Base-by-base conservation (phyloP, 1,284 basidiomycete genomes). In the Heliocybe sulcata region DNA sequence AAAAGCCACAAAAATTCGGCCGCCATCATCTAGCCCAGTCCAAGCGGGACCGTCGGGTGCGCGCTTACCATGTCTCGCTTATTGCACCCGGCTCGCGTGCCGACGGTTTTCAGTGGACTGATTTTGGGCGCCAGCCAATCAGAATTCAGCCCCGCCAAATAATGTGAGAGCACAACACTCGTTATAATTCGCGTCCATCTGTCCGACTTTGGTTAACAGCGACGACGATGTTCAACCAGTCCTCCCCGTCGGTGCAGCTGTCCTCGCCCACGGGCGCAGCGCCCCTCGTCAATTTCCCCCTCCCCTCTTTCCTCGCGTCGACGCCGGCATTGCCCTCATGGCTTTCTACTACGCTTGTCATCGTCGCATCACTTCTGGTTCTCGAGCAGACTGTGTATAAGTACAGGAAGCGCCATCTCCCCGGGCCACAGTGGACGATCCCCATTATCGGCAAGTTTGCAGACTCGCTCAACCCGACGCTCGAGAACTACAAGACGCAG, bases 391-490 rank as follows among this genome's bases (percentile, higher is more conserved):
- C 81, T 26, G 82, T 94, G 20, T 98, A 94, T 70, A 78, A 93
- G 42, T 80, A 80, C 67, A 95, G 95, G 75, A 96, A 97, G 68
- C 80, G 79, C 20, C 82, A 90, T 64, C 79, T 98, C 6, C 94
- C 94, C 0, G 94, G 94, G 14, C 82, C 80, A 57, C 79, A 72
- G 67, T 98, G 92, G 92, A 96, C 93, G 19, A 96, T 98, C 58
- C 94, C 94, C 25, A 64, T 98, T 64, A 96, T 98, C 57, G 94
- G 94, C 58, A 93, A 93, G 70, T 96, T 96, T 63, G 83, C 87
- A 11, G 91, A 96, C 68, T 94, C 91, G 16, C 74, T 94, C 74
- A 82, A 87, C 64, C 94, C 94, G 3, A 86, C 90, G 2, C 80
- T 97, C 77, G 90, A 93, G 67, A 83, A 83, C 52, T 98, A 98